phyloP scores from a whole-genome alignment of 1,284 basidiomycete genomes.

The Trichosporon ovoides region DNA sequence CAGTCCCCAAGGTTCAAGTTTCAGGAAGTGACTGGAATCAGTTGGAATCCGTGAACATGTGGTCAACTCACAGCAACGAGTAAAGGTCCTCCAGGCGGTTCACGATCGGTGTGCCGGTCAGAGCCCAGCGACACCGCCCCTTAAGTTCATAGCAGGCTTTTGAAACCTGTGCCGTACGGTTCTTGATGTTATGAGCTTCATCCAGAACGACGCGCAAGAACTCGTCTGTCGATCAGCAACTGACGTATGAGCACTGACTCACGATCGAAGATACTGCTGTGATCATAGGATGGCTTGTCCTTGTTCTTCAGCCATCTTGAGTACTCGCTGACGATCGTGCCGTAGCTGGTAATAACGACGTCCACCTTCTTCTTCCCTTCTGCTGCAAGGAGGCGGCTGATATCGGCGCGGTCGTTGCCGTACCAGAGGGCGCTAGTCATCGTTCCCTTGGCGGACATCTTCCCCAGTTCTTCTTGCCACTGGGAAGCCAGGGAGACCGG shows the following conservation, averaged over 20 bases:
- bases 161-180: constrained; percentile 79
- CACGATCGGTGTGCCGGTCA: constrained; percentile 93
- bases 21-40: constrained; percentile 68
- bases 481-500: constrained; percentile 86
- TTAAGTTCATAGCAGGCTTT: constrained; percentile 82
- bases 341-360: constrained; percentile 86
- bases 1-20: constrained; percentile 85
- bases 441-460: constrained; percentile 60
- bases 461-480: constrained; percentile 80
- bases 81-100: constrained; percentile 91
- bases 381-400: constrained; percentile 60
- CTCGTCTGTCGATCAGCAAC: constrained; percentile 29
- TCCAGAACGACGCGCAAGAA: constrained; percentile 54
- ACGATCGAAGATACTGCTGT: constrained; percentile 63
- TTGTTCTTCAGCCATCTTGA: constrained; percentile 55
- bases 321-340: constrained; percentile 77
- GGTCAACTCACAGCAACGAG: constrained; percentile 63
- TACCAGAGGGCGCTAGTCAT: constrained; percentile 70
- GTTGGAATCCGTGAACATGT: background rate
- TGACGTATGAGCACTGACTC: constrained; percentile 28
- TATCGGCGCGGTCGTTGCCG: constrained; percentile 70
- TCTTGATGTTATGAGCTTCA: constrained; percentile 95
- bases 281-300: constrained; percentile 54
- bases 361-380: constrained; percentile 56
- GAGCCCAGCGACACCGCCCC: constrained; percentile 78